phyloP scores from a whole-genome alignment of 306 rosid species.

The Dalbergia oliveri region DNA sequence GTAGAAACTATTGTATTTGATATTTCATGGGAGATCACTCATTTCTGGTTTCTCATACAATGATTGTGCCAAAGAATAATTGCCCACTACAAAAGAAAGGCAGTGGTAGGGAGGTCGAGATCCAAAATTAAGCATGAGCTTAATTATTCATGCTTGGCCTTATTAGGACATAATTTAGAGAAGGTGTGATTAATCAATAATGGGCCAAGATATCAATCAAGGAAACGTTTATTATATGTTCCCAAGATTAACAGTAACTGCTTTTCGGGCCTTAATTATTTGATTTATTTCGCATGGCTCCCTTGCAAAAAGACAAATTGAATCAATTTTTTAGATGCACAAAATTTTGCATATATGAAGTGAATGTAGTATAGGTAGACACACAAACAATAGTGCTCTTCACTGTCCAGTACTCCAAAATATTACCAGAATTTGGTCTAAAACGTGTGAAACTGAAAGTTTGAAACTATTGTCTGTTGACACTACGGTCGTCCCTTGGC shows the following conservation, averaged over 20 bases:
- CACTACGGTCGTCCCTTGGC: background rate
- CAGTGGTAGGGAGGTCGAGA: conserved; percentile 54
- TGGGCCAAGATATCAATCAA: conserved; percentile 41
- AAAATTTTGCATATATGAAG: background rate
- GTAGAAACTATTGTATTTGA: conserved; percentile 25
- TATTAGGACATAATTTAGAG: conserved; percentile 59
- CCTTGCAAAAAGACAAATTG: conserved; percentile 11
- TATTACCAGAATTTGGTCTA: conserved; percentile 15
- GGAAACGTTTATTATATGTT: background rate
- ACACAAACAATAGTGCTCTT: background rate
- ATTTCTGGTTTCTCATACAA: conserved; percentile 28
- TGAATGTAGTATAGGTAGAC: background rate
- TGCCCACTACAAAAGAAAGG: conserved; percentile 30
- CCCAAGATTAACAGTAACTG: background rate
- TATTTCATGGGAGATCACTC: conserved; percentile 54
- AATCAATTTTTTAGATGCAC: conserved; percentile 8
- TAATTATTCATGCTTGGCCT: conserved; percentile 57
- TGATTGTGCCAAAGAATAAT: conserved; percentile 45
- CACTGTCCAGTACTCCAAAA: background rate
- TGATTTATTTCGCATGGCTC: conserved; percentile 25
- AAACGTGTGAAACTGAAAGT: conserved; percentile 6
- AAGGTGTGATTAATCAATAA: conserved; percentile 43
- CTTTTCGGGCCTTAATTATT: background rate
- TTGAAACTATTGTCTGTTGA: background rate
- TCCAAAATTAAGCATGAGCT: conserved; percentile 61